phyloP scores from a whole-genome alignment of 768 basidiomycete species.

The Dentipellis sp. region DNA sequence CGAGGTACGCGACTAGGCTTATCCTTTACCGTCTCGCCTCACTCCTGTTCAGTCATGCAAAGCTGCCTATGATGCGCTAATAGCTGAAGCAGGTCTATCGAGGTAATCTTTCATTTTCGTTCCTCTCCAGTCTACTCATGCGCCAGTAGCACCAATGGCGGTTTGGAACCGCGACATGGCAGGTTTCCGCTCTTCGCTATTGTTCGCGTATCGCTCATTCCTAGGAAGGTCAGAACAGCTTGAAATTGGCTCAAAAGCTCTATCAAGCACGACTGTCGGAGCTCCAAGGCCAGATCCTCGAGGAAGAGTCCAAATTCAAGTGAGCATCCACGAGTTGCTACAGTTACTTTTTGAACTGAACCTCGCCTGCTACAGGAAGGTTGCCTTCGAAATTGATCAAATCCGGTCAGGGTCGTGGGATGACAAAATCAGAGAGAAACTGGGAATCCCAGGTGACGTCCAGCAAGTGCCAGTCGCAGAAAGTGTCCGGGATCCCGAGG shows the following conservation, averaged over 20 bases:
- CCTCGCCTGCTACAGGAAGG: too few species aligned
- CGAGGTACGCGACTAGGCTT: conserved; percentile 33
- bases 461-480: conserved; percentile 3
- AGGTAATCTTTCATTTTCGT: conserved; percentile 25
- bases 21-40: background rate
- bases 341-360: too few species aligned
- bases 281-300: conserved; percentile 57
- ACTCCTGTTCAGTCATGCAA: conserved; percentile 50
- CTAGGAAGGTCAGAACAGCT: conserved; percentile 48
- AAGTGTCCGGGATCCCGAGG: background rate
- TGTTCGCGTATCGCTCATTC: background rate
- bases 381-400: conserved; percentile 56
- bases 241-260: conserved; percentile 65
- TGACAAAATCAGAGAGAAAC: conserved; percentile 32
- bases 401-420: conserved; percentile 66
- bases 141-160: conserved; percentile 35
- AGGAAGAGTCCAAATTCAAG: conserved; percentile 78
- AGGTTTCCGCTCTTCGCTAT: too few species aligned
- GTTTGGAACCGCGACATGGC: conserved; percentile 43
- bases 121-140: too few species aligned
- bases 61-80: conserved; percentile 53
- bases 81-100: conserved; percentile 60
- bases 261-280: conserved; percentile 65
- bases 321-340: conserved; percentile 20
- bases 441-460: conserved; percentile 15